phyloP scores from a whole-genome alignment of 768 basidiomycete species.

The Dendrothele bispora region DNA sequence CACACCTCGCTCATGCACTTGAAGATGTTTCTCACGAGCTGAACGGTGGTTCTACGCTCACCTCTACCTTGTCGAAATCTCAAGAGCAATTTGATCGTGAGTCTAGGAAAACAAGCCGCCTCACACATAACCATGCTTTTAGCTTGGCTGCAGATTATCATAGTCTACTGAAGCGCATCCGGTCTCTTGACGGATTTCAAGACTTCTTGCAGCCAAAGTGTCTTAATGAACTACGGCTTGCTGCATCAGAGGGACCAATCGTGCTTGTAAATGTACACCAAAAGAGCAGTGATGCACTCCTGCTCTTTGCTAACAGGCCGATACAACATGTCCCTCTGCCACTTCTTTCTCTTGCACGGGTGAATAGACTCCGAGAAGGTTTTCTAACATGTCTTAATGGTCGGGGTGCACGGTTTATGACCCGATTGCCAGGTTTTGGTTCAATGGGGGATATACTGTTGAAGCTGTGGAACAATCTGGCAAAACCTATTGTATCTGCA shows the following conservation, averaged over 20 bases:
- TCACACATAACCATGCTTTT: not conserved
- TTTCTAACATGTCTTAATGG: too few relatives aligned
- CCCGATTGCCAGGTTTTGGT: too few relatives aligned
- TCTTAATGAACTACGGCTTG: slow-evolving; percentile 23
- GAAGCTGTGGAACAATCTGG: too few relatives aligned
- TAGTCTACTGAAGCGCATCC: slow-evolving; percentile 20
- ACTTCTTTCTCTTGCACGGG: too few relatives aligned
- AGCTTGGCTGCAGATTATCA: not conserved
- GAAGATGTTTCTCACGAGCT: slow-evolving; percentile 1
- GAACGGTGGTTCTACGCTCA: not conserved
- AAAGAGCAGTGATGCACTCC: not conserved
- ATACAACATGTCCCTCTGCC: too few relatives aligned
- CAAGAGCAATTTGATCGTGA: not conserved
- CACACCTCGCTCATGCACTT: slow-evolving; percentile 5
- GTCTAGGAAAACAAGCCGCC: not conserved
- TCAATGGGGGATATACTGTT: too few relatives aligned
- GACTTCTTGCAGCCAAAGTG: slow-evolving; percentile 22
- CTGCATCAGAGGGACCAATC: slow-evolving; percentile 29
- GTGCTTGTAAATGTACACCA: slow-evolving; percentile 28
- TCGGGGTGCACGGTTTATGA: too few relatives aligned
- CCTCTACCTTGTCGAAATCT: too few relatives aligned
- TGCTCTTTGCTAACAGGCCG: too few relatives aligned
- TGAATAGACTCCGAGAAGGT: too few relatives aligned
- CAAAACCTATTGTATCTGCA: too few relatives aligned
- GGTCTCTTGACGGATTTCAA: slow-evolving; percentile 28